phyloP scores from a whole-genome alignment of 2,329 filamentous ascomycete species.

The Cladobotryum mycophilum region DNA sequence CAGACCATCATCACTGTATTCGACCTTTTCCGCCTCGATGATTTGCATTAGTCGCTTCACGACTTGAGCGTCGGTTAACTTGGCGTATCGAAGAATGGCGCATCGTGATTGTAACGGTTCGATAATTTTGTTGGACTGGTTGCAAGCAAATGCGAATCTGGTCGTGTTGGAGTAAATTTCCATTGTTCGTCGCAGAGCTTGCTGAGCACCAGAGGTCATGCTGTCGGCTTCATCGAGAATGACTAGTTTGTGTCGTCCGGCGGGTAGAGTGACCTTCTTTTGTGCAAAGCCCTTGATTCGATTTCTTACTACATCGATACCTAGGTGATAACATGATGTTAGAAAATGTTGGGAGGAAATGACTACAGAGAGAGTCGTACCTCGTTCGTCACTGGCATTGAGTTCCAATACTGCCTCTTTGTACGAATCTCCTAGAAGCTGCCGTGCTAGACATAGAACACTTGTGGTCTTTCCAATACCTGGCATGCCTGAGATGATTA shows the following conservation, averaged over 20 bases:
- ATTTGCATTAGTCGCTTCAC: constrained; percentile 89
- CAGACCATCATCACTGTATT: constrained; percentile 87
- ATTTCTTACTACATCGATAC: constrained; percentile 95
- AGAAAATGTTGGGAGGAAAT: not conserved
- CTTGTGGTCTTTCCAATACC: constrained; percentile 98
- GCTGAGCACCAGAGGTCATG: constrained; percentile 96
- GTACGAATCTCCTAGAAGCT: constrained; percentile 86
- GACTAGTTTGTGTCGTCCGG: constrained; percentile 88
- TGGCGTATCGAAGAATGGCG: constrained; percentile 88
- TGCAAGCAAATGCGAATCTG: constrained; percentile 95
- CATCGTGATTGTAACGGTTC: constrained; percentile 97
- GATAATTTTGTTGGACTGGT: constrained; percentile 98
- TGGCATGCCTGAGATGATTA: constrained; percentile 99
- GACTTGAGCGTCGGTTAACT: constrained; percentile 86
- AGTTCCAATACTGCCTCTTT: constrained; percentile 96
- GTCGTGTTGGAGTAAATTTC: constrained; percentile 98
- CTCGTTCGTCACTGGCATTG: constrained; percentile 93
- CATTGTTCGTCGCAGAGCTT: constrained; percentile 92
- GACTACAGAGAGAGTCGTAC: constrained; percentile 29
- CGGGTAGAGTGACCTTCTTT: constrained; percentile 93
- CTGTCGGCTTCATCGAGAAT: constrained; percentile 97
- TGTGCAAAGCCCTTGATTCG: constrained; percentile 98
- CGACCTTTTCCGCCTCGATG: constrained; percentile 82
- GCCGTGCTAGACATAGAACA: constrained; percentile 84
- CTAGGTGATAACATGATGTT: constrained; percentile 31